These are phyloP conservation scores for Alternaria viburni DNA, from an alignment of 2,329 filamentous ascomycete genomes.

Conservation along the genomic window DNA sequence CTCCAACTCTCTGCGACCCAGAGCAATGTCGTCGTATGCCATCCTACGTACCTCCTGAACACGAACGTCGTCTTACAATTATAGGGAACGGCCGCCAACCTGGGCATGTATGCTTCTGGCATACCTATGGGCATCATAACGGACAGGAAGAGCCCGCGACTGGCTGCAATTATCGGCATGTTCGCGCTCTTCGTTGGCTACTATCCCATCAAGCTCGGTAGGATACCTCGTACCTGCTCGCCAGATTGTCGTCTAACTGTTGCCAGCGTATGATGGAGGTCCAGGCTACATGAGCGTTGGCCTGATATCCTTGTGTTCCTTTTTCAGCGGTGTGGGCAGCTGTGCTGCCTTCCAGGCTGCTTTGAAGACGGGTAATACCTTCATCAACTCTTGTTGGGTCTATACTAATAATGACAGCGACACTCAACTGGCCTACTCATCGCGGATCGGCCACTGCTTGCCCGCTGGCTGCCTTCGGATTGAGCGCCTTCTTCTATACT, in stretches of 20 bases:
- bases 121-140: constrained; percentile 89
- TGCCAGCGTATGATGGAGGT: constrained; percentile 73
- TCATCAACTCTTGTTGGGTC: background rate
- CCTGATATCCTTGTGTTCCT: constrained; percentile 80
- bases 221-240: constrained; percentile 1
- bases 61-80: constrained; percentile 33
- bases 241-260: constrained; percentile 30
- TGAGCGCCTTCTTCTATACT: constrained; percentile 97
- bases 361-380: constrained; percentile 70
- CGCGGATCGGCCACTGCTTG: constrained; percentile 94
- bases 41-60: background rate
- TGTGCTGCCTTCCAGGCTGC: constrained; percentile 89
- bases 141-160: constrained; percentile 79
- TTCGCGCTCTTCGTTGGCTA: constrained; percentile 79
- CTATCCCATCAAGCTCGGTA: constrained; percentile 75
- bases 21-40: constrained; percentile 82
- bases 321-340: constrained; percentile 84
- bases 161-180: constrained; percentile 77
- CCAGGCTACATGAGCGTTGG: constrained; percentile 62
- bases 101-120: constrained; percentile 93
- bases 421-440: constrained; percentile 89
- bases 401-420: constrained; percentile 56
- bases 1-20: constrained; percentile 89
- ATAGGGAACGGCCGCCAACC: constrained; percentile 71
- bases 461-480: constrained; percentile 87